A percentile compares a stretch with the other conserved stretches of the same genome.
These are phyloP conservation scores for Dendrostoma leiphaemia DNA, from an alignment of 2,329 filamentous ascomycete species.

Conservation along the genomic window DNA sequence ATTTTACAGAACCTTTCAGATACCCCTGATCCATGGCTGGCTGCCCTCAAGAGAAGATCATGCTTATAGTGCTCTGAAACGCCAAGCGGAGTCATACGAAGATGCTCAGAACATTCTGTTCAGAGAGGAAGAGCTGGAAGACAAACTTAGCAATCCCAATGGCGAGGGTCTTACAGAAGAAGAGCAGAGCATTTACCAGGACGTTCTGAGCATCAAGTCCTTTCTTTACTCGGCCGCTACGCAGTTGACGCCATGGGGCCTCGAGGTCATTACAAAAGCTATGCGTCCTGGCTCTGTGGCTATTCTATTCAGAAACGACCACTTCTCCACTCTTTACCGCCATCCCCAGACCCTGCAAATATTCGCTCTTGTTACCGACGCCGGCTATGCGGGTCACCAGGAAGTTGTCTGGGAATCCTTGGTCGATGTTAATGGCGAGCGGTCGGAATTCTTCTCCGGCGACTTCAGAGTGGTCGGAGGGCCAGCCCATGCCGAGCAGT, in stretches of 20 bases:
- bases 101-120: constrained; percentile 89
- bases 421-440: constrained; percentile 80
- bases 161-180: constrained; percentile 61
- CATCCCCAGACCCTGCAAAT: constrained; percentile 76
- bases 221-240: constrained; percentile 81
- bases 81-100: constrained; percentile 82
- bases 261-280: constrained; percentile 69
- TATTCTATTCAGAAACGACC: constrained; percentile 94
- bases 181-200: constrained; percentile 78
- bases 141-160: constrained; percentile 59
- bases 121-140: constrained; percentile 82
- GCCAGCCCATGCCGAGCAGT: constrained; percentile 24
- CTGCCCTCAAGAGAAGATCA: constrained; percentile 67
- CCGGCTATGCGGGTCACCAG: constrained; percentile 81
- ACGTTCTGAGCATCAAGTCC: constrained; percentile 78
- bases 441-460: constrained; percentile 81
- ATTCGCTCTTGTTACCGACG: constrained; percentile 85
- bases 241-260: constrained; percentile 79
- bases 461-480: constrained; percentile 86
- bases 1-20: constrained; percentile 85
- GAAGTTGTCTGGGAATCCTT: constrained; percentile 97
- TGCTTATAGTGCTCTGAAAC: constrained; percentile 66
- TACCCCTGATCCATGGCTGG: constrained; percentile 94
- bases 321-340: constrained; percentile 92
- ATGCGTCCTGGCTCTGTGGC: constrained; percentile 77